Percentiles rank a stretch among this genome's conserved stretches.
These are phyloP conservation scores for Porodaedalea pini DNA, from an alignment of 1,284 basidiomycete genomes.

Conservation along the genomic window DNA sequence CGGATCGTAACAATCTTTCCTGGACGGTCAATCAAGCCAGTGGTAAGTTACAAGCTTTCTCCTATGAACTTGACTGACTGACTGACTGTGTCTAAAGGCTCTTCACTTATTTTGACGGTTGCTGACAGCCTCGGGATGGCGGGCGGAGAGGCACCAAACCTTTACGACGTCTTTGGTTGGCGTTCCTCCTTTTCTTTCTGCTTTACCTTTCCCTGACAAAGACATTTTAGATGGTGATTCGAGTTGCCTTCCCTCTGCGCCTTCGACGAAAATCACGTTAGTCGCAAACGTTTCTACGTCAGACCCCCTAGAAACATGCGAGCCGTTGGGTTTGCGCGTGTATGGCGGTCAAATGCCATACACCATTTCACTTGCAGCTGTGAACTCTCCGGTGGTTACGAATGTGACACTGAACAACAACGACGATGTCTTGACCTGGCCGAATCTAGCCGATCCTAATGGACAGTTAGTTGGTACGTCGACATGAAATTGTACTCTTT, in stretches of 20 bases:
- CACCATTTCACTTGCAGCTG: conserved; percentile 39
- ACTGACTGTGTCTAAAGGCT: conserved; percentile 31
- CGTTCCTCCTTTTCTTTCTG: conserved; percentile 12
- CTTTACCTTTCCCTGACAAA: neutral
- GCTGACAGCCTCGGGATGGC: conserved; percentile 42
- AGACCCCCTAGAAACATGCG: conserved; percentile 39
- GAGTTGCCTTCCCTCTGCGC: conserved; percentile 10
- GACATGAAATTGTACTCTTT: neutral
- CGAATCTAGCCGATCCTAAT: conserved; percentile 43
- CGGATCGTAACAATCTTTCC: conserved; percentile 34
- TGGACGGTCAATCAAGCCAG: conserved; percentile 43
- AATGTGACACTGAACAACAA: conserved; percentile 40
- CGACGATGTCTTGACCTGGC: conserved; percentile 44
- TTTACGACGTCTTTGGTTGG: conserved; percentile 37
- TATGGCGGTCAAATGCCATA: conserved; percentile 47
- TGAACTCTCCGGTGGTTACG: conserved; percentile 39
- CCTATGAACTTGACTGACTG: neutral
- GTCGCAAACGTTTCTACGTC: conserved; percentile 39
- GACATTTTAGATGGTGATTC: conserved; percentile 8
- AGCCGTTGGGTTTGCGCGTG: conserved; percentile 45
- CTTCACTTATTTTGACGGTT: conserved; percentile 40
- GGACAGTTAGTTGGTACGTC: conserved; percentile 41
- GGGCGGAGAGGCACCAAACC: conserved; percentile 36
- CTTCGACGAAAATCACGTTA: conserved; percentile 33
- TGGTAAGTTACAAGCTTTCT: conserved; percentile 33